These are phyloP conservation scores for Mesostigma viride DNA, from an alignment of 139 green algal species.

Conservation along the genomic window DNA sequence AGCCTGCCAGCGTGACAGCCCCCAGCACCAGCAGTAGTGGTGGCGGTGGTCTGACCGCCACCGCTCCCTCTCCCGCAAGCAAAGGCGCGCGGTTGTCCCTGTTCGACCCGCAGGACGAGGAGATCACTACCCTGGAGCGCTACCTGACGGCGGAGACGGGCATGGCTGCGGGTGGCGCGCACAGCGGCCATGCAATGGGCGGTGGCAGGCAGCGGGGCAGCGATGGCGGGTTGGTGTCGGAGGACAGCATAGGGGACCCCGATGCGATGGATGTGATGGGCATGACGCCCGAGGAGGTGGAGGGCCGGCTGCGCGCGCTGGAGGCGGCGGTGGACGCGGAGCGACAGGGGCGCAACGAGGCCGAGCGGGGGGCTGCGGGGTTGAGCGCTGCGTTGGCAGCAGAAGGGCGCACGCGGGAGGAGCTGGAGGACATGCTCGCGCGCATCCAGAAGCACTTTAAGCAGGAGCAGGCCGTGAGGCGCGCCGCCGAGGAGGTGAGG, in stretches of 20 bases:
- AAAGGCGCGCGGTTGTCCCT: no score
- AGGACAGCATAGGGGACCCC: not conserved
- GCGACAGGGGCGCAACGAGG: not conserved
- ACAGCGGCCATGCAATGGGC: not conserved
- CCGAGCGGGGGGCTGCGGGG: no score
- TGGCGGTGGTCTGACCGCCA: no score
- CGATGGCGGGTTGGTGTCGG: not conserved
- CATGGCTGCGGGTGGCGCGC: no score
- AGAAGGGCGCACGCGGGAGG: conserved; percentile 37
- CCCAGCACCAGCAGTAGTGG: no score
- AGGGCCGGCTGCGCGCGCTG: not conserved
- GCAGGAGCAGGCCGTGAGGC: conserved; percentile 35
- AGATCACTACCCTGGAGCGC: no score
- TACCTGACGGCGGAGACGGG: no score
- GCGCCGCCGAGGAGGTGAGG: conserved; percentile 43
- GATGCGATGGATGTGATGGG: not conserved
- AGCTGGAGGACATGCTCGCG: conserved; percentile 76
- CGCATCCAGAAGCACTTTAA: conserved; percentile 71
- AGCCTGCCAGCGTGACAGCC: no score
- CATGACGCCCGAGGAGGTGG: not conserved
- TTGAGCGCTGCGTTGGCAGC: conserved; percentile 15
- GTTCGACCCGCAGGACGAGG: no score
- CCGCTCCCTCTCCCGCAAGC: no score
- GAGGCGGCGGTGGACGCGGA: not conserved
- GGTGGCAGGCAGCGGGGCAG: not conserved